Evolutionary conservation across 192 early-diverging fungal species (phyloP).

Genomic region (Podila epigama): DNA sequence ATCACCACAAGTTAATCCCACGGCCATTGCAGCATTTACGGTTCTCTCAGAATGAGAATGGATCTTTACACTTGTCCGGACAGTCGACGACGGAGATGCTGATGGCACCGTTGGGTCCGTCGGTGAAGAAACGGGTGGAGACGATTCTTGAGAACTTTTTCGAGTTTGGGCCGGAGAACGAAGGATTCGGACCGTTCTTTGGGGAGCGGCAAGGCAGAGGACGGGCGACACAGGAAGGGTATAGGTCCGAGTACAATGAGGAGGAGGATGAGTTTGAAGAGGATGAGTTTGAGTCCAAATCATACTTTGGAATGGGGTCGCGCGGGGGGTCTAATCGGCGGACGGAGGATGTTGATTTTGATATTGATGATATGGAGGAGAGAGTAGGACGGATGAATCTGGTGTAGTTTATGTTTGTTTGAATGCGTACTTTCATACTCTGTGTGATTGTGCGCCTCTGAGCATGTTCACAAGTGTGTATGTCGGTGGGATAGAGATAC

Average conservation of each 20-base stretch:
- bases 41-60: conserved; percentile 20
- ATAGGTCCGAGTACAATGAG: conserved; percentile 27
- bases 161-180: conserved; percentile 48
- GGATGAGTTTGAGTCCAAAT: conserved; percentile 8
- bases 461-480: background rate
- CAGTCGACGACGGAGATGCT: background rate
- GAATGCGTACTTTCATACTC: background rate
- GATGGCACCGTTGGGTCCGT: conserved; percentile 8
- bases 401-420: background rate
- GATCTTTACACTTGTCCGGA: background rate
- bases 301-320: background rate
- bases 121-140: conserved; percentile 43
- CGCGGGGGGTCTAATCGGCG: background rate
- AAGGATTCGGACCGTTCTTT: conserved; percentile 47
- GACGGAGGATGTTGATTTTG: conserved; percentile 26
- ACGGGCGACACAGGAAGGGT: conserved; percentile 6
- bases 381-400: conserved; percentile 37
- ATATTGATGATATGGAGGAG: conserved; percentile 49
- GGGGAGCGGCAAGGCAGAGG: conserved; percentile 13
- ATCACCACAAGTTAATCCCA: conserved; percentile 30
- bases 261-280: conserved; percentile 38
- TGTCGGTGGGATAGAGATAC: background rate
- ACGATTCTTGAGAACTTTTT: conserved; percentile 49
- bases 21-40: conserved; percentile 37
- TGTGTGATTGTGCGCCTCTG: too few species aligned